Evolutionary conservation across 2,329 filamentous ascomycete genomes (phyloP).

Genomic region (Botrytis sinoallii): DNA sequence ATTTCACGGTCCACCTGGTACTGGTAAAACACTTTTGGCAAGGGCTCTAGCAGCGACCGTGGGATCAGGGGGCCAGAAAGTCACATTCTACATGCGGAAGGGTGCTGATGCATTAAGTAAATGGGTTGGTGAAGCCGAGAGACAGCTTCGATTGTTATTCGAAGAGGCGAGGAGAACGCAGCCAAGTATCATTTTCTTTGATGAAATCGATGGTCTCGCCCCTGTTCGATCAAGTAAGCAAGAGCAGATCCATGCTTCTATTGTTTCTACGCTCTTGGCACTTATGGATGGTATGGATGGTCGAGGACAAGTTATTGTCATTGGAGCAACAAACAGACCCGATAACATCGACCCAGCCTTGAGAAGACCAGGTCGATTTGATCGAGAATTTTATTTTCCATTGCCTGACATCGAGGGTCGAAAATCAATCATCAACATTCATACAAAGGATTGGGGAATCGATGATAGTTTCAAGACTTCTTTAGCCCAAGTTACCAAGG

Average conservation of each 20-base stretch:
- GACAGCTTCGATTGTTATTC: slow-evolving; percentile 88
- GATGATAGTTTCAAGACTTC: slow-evolving; percentile 75
- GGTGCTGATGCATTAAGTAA: slow-evolving; percentile 96
- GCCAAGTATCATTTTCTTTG: slow-evolving; percentile 98
- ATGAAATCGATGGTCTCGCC: slow-evolving; percentile 95
- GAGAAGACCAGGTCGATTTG: slow-evolving; percentile 88
- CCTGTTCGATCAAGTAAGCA: slow-evolving; percentile 97
- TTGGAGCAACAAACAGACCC: slow-evolving; percentile 95
- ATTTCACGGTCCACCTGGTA: slow-evolving; percentile 95
- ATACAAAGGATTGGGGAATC: slow-evolving; percentile 91
- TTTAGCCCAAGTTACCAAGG: slow-evolving; percentile 85
- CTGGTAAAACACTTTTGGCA: slow-evolving; percentile 91
- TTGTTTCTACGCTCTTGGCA: slow-evolving; percentile 89
- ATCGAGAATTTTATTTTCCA: slow-evolving; percentile 97
- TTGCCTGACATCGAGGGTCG: slow-evolving; percentile 78
- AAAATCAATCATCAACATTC: slow-evolving; percentile 86
- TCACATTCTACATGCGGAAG: slow-evolving; percentile 99
- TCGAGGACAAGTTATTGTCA: slow-evolving; percentile 96
- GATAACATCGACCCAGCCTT: slow-evolving; percentile 97
- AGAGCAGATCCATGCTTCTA: slow-evolving; percentile 97
- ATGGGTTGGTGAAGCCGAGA: slow-evolving; percentile 97
- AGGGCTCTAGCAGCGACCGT: slow-evolving; percentile 89
- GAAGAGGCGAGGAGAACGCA: slow-evolving; percentile 95
- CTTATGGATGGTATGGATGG: slow-evolving; percentile 98
- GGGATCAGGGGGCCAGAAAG: slow-evolving; percentile 83